Evolutionary conservation across 306 rosid genomes (phyloP), one percentile per base, ranked within the genome.

Genomic region (Lathyrus oleraceus): DNA sequence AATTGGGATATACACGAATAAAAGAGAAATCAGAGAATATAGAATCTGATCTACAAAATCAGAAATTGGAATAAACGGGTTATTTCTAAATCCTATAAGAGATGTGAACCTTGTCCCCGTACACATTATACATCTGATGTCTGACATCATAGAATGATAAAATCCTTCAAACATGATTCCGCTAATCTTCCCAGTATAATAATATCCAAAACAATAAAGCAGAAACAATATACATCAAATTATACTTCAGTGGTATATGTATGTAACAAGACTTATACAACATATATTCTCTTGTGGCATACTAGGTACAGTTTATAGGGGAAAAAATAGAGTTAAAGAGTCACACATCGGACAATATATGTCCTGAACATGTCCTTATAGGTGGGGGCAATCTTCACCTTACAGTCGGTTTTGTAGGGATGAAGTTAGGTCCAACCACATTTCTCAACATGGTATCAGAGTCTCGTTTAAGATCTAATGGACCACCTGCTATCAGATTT

Each of bases 31-130:
- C 19, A 27, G 4, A 43, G 39, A 70, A 57, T 15, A 16, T 19
- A 42, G 45, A 39, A 28, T 47, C 27, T 65, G 13, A 16, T 48
- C 15, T 48, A 49, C 70, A 61, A 59, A 71, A 58, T 32, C 28
- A 17, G 76, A 62, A 36, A 44, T 48, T 57, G 10, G 40, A 58
- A 6, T 17, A 28, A 3, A 11, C 38, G 40, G 65, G 13, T 44
- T 74, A 54, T 56, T 49, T 20, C 14, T 47, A 47, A 42, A 42
- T 14, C 47, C 14, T 40, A 40, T 10, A 40, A 10, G n/a, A 10
- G 14, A 9, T 40, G 45, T 40, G 45, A 40, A 3, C 14, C 45
- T 40, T 10, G 45, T 40, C 45, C 45, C 10, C 1, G 42, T 36
- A 6, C 8, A 6, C 11, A 36, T 8, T 36, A 36, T 36, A 36